These are phyloP conservation scores for Ophiosphaerella narmari DNA, from an alignment of 2,329 filamentous ascomycete species.

Conservation along the genomic window DNA sequence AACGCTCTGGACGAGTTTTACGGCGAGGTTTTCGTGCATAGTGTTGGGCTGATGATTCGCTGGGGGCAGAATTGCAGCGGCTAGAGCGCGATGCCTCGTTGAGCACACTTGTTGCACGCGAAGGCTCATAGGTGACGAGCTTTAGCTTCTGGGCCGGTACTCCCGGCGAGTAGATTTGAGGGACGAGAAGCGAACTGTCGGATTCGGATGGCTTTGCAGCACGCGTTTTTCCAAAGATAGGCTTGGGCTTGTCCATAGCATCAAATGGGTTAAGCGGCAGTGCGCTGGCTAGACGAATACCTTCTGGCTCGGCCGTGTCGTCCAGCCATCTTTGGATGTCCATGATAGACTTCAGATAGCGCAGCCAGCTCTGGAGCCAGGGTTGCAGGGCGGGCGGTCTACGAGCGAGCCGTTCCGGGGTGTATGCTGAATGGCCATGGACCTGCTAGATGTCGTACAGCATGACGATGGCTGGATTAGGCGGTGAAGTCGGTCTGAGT, in stretches of 20 bases:
- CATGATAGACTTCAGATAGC: conserved; percentile 34
- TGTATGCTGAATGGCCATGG: conserved; percentile 5
- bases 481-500: conserved; percentile 22
- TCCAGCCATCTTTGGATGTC: conserved; percentile 54
- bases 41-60: conserved; percentile 23
- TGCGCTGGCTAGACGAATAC: conserved; percentile 29
- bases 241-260: conserved; percentile 21
- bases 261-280: conserved; percentile 23
- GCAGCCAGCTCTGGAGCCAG: not conserved
- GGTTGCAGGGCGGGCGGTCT: conserved; percentile 11
- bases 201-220: conserved; percentile 43
- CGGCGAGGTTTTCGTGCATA: conserved; percentile 53
- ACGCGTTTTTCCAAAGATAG: conserved; percentile 23
- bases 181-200: conserved; percentile 47
- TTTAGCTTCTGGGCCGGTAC: conserved; percentile 3
- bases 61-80: conserved; percentile 16
- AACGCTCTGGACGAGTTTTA: conserved; percentile 54
- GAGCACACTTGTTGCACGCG: conserved; percentile 10
- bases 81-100: conserved; percentile 22
- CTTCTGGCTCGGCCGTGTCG: conserved; percentile 44
- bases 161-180: conserved; percentile 15
- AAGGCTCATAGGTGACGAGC: conserved; percentile 7
- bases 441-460: conserved; percentile 29
- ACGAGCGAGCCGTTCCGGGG: conserved; percentile 28
- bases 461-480: conserved; percentile 21